Evolutionary conservation across 1,284 basidiomycete species (phyloP), one percentile per base, ranked within the genome.

Genomic region (Somion occarium): DNA sequence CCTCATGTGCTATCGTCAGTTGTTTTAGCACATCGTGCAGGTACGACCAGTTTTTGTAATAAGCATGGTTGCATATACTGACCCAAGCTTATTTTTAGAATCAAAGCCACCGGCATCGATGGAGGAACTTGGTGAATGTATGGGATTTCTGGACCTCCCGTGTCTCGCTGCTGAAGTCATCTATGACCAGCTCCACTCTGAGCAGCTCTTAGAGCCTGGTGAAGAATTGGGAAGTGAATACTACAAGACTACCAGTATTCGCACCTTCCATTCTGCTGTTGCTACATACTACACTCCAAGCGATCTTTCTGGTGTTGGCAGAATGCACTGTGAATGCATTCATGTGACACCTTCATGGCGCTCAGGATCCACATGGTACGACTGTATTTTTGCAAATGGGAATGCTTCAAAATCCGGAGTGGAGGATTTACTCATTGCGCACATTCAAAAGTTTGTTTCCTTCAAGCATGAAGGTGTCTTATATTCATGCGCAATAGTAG

Each of bases 321-420:
- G 65, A 2, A 63, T 67, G 64, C 54, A 52, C 9, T 52, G 39
- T 0, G 58, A 67, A 45, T 39, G n/a, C 9, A 61, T 67, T 3
- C 56, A 56, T 5, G 46, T 56, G 1, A 42, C 39, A 0, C 52
- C 48, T 0, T 47, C 43, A 1, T 66, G 64, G 25, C 22, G 13
- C 26, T 9, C 7, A 26, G 49, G 13, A 2, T 26, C 11, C 52
- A 9, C 25, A 11, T 45, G 50, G 3, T 34, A 34, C 18, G 54
- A 58, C 42, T 42, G 34, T 13, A 49, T 58, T 24, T 25, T 58
- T 9, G 38, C 54, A 20, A n/a, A 55, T n/a, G 19, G 46, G 7
- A 49, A 38, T 7, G 5, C 24, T 3, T 11, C 7, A 13, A 18
- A 23, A 9, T 4, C 5, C 24, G 30, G n/a, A 18, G 51, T 58